Evolutionary conservation across 495 filamentous ascomycete genomes (phyloP).

Genomic region (Aspergillus biplanus): DNA sequence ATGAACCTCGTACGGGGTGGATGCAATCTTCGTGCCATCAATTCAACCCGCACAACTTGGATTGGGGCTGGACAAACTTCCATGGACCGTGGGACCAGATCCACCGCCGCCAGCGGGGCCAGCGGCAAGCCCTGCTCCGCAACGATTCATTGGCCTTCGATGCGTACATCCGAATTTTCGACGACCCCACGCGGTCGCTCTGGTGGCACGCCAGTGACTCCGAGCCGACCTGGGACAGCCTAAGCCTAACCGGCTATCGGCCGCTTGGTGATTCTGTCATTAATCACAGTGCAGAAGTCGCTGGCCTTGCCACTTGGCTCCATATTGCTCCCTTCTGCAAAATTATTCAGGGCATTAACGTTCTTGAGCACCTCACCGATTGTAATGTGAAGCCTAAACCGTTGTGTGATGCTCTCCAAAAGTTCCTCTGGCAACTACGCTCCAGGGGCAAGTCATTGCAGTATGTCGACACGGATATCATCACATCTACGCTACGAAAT

Average conservation of each 20-base stretch:
- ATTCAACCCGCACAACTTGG: conserved; percentile 59
- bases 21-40: conserved; percentile 61
- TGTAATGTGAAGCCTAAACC: conserved; percentile 54
- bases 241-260: conserved; percentile 63
- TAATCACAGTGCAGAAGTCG: conserved; percentile 54
- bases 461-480: conserved; percentile 48
- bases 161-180: conserved; percentile 64
- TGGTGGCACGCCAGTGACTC: conserved; percentile 67
- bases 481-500: conserved; percentile 48
- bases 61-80: conserved; percentile 73
- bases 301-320: conserved; percentile 60
- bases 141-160: conserved; percentile 67
- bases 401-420: conserved; percentile 52
- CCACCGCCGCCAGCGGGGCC: conserved; percentile 56
- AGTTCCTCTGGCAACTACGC: conserved; percentile 48
- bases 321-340: conserved; percentile 62
- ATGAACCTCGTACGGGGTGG: conserved; percentile 63
- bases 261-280: conserved; percentile 52
- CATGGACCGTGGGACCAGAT: conserved; percentile 65
- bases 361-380: conserved; percentile 54
- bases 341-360: conserved; percentile 54
- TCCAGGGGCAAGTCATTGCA: conserved; percentile 39
- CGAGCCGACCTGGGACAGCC: conserved; percentile 74
- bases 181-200: conserved; percentile 64
- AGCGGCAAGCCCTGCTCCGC: conserved; percentile 64